Evolutionary conservation across 345 rosid species (phyloP).

Genomic region (sweet orange (Citrus sinensis)): DNA sequence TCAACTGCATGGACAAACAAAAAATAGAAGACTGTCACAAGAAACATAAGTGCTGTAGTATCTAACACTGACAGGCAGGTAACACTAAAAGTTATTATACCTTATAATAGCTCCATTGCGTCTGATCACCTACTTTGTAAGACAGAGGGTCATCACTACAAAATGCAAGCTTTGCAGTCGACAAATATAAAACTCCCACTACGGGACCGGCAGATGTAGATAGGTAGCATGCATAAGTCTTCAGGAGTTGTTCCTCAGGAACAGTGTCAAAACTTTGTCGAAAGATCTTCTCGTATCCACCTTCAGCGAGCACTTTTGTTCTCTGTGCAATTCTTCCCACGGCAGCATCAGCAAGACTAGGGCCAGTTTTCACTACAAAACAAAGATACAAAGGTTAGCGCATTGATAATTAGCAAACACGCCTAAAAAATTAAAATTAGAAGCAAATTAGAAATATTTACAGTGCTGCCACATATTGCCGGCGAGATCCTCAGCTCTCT

Average conservation of each 20-base stretch:
- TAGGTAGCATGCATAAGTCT: slow-evolving; percentile 81
- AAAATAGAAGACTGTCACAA: neutral
- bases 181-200: slow-evolving; percentile 79
- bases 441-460: slow-evolving; percentile 22
- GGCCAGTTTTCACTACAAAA: slow-evolving; percentile 80
- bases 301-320: slow-evolving; percentile 89
- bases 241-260: slow-evolving; percentile 76
- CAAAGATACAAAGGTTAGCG: neutral
- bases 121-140: slow-evolving; percentile 65
- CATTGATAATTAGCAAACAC: too few species aligned
- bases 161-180: slow-evolving; percentile 75
- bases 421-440: neutral
- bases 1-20: neutral
- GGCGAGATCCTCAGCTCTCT: slow-evolving; percentile 92
- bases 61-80: neutral
- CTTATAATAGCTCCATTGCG: slow-evolving; percentile 87
- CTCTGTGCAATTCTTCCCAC: slow-evolving; percentile 88
- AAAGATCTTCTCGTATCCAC: slow-evolving; percentile 90
- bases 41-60: neutral
- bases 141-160: slow-evolving; percentile 86
- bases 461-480: slow-evolving; percentile 91
- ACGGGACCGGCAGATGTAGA: slow-evolving; percentile 99
- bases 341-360: slow-evolving; percentile 92
- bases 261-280: slow-evolving; percentile 66
- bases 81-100: slow-evolving; percentile 23